Evolutionary conservation across 164 flowering plant genomes (phyloP), one percentile per base, ranked within the genome.

Genomic region (Nelumbo lutea): DNA sequence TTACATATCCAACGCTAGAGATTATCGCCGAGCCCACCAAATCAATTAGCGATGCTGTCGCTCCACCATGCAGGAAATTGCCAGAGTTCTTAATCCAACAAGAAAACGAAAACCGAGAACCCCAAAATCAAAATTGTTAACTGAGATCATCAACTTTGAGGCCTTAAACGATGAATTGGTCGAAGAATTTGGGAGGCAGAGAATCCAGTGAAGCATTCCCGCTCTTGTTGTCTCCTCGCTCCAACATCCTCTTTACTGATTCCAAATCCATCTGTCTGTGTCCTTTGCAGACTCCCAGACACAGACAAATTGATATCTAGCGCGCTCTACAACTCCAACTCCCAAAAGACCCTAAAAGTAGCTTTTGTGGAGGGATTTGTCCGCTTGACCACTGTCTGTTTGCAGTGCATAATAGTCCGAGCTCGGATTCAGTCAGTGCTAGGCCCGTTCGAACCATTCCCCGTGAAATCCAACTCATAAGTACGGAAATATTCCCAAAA

Each of bases 51-150:
- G 88, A 73, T 10, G 89, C 93, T 2, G 83, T 83, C 6, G 90
- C 96, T 14, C 96, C 96, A 39, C 91, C 90, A 68, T 88, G 96
- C 69, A 90, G 50, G 58, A 73, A 80, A 56, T 85, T 83, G 3
- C 83, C 90, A 9, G 75, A 42, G 74, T 88, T 84, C 89, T 85
- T 67, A 13, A 62, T 8, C 51, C 72, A 66, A 40, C 67, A 56
- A 71, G 40, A 46, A 64, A 67, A 52, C 13, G 59, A 76, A 40
- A 27, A 53, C 57, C 57, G 4, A 53, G 4, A 53, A 53, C 7
- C n/a, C 14, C 57, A 53, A 53, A 10, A 53, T 53, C 57, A 11
- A 53, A 1, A 50, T 50, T 50, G 11, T 8, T 8, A 15, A 53
- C n/a, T 11, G n/a, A 13, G 57, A 11, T 9, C 2, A 11, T 86